Evolutionary conservation across 2,329 filamentous ascomycete genomes (phyloP).

Genomic region (Scedosporium minutisporum): DNA sequence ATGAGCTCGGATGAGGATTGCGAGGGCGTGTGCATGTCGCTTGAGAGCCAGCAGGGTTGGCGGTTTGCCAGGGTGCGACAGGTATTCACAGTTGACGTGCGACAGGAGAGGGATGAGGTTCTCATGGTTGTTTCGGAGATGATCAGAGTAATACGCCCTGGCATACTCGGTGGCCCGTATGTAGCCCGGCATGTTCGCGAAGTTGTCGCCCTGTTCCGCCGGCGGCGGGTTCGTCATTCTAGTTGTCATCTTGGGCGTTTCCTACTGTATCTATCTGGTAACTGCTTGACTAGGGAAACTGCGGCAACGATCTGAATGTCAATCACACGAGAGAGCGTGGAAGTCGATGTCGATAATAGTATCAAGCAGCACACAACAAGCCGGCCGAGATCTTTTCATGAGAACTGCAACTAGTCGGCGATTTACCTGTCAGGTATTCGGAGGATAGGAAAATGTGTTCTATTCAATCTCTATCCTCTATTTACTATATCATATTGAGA

Average conservation of each 20-base stretch:
- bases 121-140: conserved; percentile 14
- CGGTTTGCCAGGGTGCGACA: conserved; percentile 38
- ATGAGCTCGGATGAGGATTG: conserved; percentile 40
- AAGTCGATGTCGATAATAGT: too few relatives aligned
- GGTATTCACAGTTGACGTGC: conserved; percentile 47
- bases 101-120: conserved; percentile 15
- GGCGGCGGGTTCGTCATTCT: background rate
- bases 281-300: too few relatives aligned
- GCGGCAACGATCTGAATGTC: too few relatives aligned
- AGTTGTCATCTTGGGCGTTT: background rate
- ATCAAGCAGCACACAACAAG: too few relatives aligned
- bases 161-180: conserved; percentile 19
- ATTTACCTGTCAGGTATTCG: too few relatives aligned
- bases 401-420: too few relatives aligned
- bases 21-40: conserved; percentile 49
- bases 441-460: too few relatives aligned
- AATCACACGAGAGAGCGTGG: too few relatives aligned
- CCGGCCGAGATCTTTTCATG: too few relatives aligned
- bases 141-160: conserved; percentile 16
- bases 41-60: conserved; percentile 50
- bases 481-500: too few relatives aligned
- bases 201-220: background rate
- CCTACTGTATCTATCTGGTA: background rate
- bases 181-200: conserved; percentile 1
- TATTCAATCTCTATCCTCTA: too few relatives aligned